A percentile compares a stretch with the other conserved stretches of the same genome.
Conservation (phyloP, 768 basidiomycete genomes). For the Tricholoma matsutake region DNA sequence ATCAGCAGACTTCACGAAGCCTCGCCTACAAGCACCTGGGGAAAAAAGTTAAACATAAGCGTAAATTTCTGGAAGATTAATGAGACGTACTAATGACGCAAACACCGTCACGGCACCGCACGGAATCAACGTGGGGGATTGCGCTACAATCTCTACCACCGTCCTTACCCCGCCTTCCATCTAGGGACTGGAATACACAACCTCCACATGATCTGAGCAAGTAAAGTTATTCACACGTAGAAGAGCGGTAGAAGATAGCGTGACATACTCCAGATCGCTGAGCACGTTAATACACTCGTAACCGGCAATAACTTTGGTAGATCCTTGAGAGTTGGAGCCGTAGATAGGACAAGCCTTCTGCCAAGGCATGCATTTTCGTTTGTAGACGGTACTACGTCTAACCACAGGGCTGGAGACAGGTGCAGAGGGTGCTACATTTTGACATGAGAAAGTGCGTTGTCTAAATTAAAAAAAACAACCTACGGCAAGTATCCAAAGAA, state of each 20-base stretch:
- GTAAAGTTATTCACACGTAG: neutral
- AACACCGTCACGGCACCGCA: slow-evolving; percentile 31
- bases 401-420: slow-evolving; percentile 8
- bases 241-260: neutral
- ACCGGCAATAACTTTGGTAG: slow-evolving; percentile 5
- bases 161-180: slow-evolving; percentile 18
- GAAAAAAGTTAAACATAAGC: neutral
- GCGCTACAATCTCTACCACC: slow-evolving; percentile 42
- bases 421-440: slow-evolving; percentile 4
- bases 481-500: slow-evolving; percentile 19
- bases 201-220: slow-evolving; percentile 26
- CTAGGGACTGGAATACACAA: slow-evolving; percentile 15
- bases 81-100: slow-evolving; percentile 35
- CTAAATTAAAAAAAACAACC: neutral
- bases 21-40: slow-evolving; percentile 18
- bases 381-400: slow-evolving; percentile 9
- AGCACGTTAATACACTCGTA: slow-evolving; percentile 24
- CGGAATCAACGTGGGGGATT: slow-evolving; percentile 39
- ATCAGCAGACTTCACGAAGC: slow-evolving; percentile 14
- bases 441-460: slow-evolving; percentile 4
- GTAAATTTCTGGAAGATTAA: neutral
- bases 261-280: slow-evolving; percentile 25
- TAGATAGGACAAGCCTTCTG: slow-evolving; percentile 24
- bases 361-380: slow-evolving; percentile 15
- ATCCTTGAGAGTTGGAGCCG: slow-evolving; percentile 11